These are phyloP conservation scores for Wakefieldia striispora DNA, from an alignment of 768 basidiomycete genomes.

Conservation along the genomic window DNA sequence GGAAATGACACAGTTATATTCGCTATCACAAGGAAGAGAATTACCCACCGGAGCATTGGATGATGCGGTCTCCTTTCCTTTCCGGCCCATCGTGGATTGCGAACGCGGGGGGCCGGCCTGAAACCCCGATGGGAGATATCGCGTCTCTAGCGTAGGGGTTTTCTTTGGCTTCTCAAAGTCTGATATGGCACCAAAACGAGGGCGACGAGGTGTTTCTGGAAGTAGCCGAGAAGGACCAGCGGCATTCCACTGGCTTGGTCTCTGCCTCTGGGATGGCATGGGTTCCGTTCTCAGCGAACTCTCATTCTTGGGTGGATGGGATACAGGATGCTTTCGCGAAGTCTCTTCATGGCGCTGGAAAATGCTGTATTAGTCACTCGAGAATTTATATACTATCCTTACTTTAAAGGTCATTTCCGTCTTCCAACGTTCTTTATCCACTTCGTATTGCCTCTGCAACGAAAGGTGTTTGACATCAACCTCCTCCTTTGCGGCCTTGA, in stretches of 20 bases:
- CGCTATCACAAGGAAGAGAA: background rate
- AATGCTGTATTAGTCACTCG: constrained; percentile 12
- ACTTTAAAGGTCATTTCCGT: constrained; percentile 73
- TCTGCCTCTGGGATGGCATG: constrained; percentile 39
- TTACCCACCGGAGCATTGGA: constrained; percentile 8
- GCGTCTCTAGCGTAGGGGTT: constrained; percentile 6
- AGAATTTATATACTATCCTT: constrained; percentile 17
- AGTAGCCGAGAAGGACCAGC: constrained; percentile 28
- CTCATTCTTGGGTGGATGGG: constrained; percentile 46
- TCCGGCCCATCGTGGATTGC: constrained; percentile 10
- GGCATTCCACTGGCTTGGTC: constrained; percentile 29
- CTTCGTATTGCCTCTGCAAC: constrained; percentile 60
- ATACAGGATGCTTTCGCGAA: constrained; percentile 45
- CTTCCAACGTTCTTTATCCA: constrained; percentile 66
- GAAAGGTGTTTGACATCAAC: constrained; percentile 54
- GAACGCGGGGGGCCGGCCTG: constrained; percentile 17
- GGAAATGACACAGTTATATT: background rate
- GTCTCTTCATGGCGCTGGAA: constrained; percentile 69
- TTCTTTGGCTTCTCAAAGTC: constrained; percentile 24
- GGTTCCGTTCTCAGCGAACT: constrained; percentile 40
- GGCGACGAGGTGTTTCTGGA: constrained; percentile 39
- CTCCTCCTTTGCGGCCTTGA: constrained; percentile 61
- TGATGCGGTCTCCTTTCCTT: constrained; percentile 17
- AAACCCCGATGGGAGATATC: constrained; percentile 29
- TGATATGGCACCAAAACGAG: constrained; percentile 32